Evolutionary conservation across 2,329 filamentous ascomycete genomes (phyloP).

Genomic region (Macrophomina tecta): DNA sequence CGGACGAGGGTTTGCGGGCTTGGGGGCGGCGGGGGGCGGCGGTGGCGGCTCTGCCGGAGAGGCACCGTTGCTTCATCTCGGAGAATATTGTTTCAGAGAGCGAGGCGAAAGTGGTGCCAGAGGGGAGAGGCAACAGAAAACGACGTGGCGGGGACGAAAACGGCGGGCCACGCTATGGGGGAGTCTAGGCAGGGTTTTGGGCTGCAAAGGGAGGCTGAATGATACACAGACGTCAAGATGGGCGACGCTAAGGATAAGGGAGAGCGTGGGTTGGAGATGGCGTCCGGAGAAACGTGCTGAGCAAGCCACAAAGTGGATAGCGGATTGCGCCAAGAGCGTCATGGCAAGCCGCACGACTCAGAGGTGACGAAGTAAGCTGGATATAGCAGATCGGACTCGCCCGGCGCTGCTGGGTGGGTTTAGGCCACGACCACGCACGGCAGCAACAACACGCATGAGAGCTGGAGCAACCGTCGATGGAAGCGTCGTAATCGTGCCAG

Average conservation of each 20-base stretch:
- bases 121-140: not conserved
- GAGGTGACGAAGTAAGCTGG: not conserved
- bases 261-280: constrained; percentile 14
- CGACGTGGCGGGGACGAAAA: not conserved
- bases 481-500: too few species aligned
- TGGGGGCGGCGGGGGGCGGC: not conserved
- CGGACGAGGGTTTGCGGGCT: not conserved
- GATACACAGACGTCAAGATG: not conserved
- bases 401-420: not conserved
- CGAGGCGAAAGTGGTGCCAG: constrained; percentile 2
- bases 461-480: too few species aligned
- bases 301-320: constrained; percentile 11
- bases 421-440: too few species aligned
- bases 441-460: too few species aligned
- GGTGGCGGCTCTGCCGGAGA: not conserved
- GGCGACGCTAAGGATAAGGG: not conserved
- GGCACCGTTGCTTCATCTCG: constrained; percentile 19
- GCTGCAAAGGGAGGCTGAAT: constrained; percentile 17
- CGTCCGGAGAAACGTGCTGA: constrained; percentile 20
- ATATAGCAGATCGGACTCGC: not conserved
- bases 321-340: constrained; percentile 14
- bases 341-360: not conserved
- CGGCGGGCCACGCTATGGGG: constrained; percentile 3
- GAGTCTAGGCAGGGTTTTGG: constrained; percentile 13
- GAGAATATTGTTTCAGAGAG: constrained; percentile 18